These are phyloP conservation scores for Diaporthe helianthi DNA, from an alignment of 2,329 filamentous ascomycete species.

Conservation along the genomic window DNA sequence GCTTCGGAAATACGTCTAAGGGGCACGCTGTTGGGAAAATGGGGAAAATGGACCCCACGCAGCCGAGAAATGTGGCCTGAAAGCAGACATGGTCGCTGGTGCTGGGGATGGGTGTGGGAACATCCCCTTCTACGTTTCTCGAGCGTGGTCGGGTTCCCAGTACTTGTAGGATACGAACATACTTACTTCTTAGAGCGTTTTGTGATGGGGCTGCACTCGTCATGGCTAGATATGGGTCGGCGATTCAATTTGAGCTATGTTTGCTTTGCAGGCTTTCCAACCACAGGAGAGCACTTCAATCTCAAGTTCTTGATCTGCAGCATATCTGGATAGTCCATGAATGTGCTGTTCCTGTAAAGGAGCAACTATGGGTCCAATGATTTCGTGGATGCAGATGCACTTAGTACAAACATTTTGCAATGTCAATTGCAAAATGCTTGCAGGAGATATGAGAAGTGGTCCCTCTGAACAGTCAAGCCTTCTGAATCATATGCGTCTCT, in stretches of 20 bases:
- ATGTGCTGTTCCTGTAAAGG: no score
- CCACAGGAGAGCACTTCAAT: not conserved
- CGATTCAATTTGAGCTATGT: not conserved
- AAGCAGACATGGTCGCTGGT: not conserved
- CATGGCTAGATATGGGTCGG: not conserved
- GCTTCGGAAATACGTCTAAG: conserved; percentile 33
- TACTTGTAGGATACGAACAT: not conserved
- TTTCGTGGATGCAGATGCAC: no score
- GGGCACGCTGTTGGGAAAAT: not conserved
- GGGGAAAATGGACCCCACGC: not conserved
- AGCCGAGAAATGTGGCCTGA: not conserved
- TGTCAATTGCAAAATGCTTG: no score
- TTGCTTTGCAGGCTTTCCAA: not conserved
- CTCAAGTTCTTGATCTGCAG: no score
- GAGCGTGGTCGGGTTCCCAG: not conserved
- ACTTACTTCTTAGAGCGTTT: not conserved
- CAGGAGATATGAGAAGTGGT: no score
- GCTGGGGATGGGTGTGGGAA: not conserved
- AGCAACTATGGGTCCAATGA: no score
- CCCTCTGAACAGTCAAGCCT: no score
- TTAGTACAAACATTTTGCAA: no score
- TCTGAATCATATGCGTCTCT: no score
- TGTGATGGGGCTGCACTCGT: not conserved
- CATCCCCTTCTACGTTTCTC: not conserved
- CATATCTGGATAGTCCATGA: no score